Evolutionary conservation across 2,329 filamentous ascomycete species (phyloP).

Genomic region (Trichophyton simii): DNA sequence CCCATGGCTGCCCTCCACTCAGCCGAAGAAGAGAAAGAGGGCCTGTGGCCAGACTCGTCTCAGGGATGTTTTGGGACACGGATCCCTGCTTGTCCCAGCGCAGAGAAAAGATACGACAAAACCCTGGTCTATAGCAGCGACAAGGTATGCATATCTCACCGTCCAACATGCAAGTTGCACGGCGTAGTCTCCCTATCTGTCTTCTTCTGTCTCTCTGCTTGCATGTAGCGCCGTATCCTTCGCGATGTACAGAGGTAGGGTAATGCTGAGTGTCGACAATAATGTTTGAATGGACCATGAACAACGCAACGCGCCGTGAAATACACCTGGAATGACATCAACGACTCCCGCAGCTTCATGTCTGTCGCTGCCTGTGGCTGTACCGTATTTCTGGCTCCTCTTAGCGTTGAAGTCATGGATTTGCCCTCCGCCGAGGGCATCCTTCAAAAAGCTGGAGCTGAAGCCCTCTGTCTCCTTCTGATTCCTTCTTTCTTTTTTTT

Average conservation of each 20-base stretch:
- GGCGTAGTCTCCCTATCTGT: too few species aligned
- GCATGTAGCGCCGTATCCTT: neutral
- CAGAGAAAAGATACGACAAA: neutral
- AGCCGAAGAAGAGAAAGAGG: neutral
- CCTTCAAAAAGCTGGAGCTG: neutral
- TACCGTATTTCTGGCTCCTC: neutral
- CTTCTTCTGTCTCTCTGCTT: too few species aligned
- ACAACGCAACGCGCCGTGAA: too few species aligned
- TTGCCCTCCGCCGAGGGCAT: neutral
- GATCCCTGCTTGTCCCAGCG: conserved; percentile 11
- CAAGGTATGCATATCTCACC: neutral
- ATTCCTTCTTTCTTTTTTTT: neutral
- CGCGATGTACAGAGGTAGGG: too few species aligned
- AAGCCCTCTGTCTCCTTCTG: neutral
- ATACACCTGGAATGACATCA: neutral
- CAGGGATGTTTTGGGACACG: neutral
- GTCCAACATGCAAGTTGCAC: too few species aligned
- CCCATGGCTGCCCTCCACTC: neutral
- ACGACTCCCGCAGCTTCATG: neutral
- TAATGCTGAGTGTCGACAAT: too few species aligned
- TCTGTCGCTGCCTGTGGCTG: neutral
- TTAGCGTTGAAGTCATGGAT: neutral
- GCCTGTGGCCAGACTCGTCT: neutral
- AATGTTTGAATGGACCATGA: too few species aligned
- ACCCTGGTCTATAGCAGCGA: neutral